phyloP scores from a whole-genome alignment of 1,284 basidiomycete genomes.

The Ceratobasidium sp. region DNA sequence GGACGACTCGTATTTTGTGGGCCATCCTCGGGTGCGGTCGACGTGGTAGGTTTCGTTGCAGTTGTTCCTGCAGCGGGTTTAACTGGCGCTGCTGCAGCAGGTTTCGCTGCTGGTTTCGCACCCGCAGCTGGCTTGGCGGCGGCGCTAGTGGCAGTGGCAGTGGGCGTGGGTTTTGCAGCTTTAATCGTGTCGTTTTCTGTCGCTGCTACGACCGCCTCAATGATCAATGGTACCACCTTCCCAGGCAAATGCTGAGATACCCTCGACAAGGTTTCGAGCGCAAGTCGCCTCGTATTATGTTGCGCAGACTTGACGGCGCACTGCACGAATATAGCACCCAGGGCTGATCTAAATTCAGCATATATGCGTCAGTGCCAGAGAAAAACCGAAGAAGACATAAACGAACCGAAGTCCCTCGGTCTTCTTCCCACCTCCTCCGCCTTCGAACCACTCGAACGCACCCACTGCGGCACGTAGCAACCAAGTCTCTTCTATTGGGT shows the following conservation, averaged over 20 bases:
- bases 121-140: conserved; percentile 13
- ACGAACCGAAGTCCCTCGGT: conserved; percentile 66
- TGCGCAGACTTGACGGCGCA: conserved; percentile 21
- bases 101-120: conserved; percentile 1
- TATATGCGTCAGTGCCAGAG: conserved; percentile 44
- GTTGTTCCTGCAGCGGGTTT: no score
- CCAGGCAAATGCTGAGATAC: neutral
- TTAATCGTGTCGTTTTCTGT: neutral
- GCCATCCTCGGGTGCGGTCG: conserved; percentile 37
- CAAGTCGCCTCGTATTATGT: conserved; percentile 15
- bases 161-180: neutral
- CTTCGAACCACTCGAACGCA: conserved; percentile 62
- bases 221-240: neutral
- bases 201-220: conserved; percentile 7
- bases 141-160: neutral
- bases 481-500: conserved; percentile 79
- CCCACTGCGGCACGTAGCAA: conserved; percentile 73
- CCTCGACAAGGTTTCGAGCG: conserved; percentile 8
- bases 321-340: conserved; percentile 28
- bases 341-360: conserved; percentile 1
- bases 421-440: conserved; percentile 61
- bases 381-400: neutral
- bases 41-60: no score
- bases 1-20: conserved; percentile 36
- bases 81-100: neutral